A percentile compares a stretch with the other conserved stretches of the same genome.
Evolutionary conservation across 202 grass and related monocot genomes (phyloP).

Genomic region (Elaeis oleifera): DNA sequence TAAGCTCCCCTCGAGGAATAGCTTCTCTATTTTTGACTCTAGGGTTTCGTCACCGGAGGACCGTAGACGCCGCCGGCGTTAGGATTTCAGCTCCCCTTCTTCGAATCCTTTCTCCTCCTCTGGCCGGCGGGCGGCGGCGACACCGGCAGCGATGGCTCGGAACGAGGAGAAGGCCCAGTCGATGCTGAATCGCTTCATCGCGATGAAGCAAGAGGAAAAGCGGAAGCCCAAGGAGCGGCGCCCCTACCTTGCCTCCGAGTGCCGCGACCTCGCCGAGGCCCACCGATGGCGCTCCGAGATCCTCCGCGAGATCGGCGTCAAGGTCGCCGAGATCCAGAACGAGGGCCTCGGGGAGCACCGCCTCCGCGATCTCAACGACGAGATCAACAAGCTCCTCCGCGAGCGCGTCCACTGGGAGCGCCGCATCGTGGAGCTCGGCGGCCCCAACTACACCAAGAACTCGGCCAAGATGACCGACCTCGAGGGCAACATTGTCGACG

Average conservation of each 20-base stretch:
- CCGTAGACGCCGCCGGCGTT: too few relatives aligned
- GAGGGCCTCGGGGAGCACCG: constrained; percentile 96
- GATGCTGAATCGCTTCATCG: constrained; percentile 94
- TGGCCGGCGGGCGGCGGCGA: not conserved
- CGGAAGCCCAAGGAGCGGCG: constrained; percentile 90
- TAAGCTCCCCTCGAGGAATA: too few relatives aligned
- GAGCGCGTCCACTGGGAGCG: constrained; percentile 91
- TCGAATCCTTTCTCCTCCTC: not conserved
- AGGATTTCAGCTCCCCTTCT: too few relatives aligned
- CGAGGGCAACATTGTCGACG: constrained; percentile 86
- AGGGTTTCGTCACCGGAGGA: too few relatives aligned
- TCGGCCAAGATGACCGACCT: constrained; percentile 83
- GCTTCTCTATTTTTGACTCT: too few relatives aligned
- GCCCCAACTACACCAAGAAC: constrained; percentile 63
- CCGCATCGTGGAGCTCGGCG: constrained; percentile 77
- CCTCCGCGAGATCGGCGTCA: constrained; percentile 87
- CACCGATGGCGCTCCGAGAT: constrained; percentile 92
- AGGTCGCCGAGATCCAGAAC: constrained; percentile 95
- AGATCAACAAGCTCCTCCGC: constrained; percentile 98
- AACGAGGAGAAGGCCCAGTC: constrained; percentile 99
- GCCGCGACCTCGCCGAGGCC: constrained; percentile 87
- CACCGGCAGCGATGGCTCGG: constrained; percentile 47
- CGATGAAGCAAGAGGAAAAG: constrained; percentile 99
- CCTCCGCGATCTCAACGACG: constrained; percentile 95
- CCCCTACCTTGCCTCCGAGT: constrained; percentile 88